Base-by-base conservation (phyloP, 176 grass and related monocot species). In the Aechmea fasciata region DNA sequence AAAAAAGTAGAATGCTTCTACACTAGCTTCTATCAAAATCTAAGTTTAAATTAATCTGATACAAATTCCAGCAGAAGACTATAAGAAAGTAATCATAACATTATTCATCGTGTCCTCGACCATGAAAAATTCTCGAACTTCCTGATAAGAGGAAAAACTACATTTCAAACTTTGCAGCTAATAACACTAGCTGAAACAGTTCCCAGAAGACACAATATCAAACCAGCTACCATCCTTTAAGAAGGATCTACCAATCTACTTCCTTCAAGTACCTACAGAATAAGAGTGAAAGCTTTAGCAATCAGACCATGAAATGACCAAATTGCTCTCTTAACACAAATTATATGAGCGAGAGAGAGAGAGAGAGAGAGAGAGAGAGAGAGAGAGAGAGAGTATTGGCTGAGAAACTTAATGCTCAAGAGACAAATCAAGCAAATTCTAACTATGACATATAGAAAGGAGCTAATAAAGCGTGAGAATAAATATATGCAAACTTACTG, bases 241-340 rank as follows among this genome's bases (percentile, higher is more conserved):
- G 20, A 61, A 15, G 20, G 55, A 22, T 61, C 55, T 19, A 61
- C 20, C 55, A 61, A 22, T 10, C 55, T 8, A 61, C 10, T 9
- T 15, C n/a, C 55, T 61, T 61, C 55, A 61, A 61, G 55, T 61
- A 61, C 55, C 55, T 61, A 18, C 55, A 61, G 55, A 61, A 18
- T 61, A 19, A 61, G 52, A 57, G 55, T 61, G 17, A 61, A 11
- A 61, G 15, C 20, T 9, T 61, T 15, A 61, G 55, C 20, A 61
- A 61, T 57, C 17, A 0, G n/a, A 18, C 7, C 15, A 61, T 17
- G 55, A 19, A 61, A 19, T 19, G 9, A 61, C n/a, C 15, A 61
- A 22, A 61, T 61, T 61, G 13, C n/a, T 11, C 10, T 1, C 14
- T 61, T 18, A 19, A 61, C 55, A 61, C 55, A 17, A 41, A 41